Percentiles rank a stretch among this genome's conserved stretches.
Conservation (phyloP, 2,329 filamentous ascomycete genomes). For the Exophiala mesophila region DNA sequence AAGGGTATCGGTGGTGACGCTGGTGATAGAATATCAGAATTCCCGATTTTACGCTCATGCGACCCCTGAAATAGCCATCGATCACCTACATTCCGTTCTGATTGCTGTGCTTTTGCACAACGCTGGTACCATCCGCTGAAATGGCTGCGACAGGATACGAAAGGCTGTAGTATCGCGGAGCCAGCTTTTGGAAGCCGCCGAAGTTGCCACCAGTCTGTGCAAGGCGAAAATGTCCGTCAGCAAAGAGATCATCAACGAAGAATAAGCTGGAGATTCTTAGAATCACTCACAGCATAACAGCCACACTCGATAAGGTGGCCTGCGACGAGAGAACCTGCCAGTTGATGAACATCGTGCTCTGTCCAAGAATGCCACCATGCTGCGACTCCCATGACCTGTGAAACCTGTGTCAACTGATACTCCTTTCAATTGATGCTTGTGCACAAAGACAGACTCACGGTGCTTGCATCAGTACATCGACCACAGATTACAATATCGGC, state of each 20-base stretch:
- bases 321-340: constrained; percentile 25
- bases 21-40: too few species aligned
- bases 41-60: too few species aligned
- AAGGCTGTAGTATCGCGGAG: constrained; percentile 29
- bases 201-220: constrained; percentile 38
- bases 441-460: not conserved
- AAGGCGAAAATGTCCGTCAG: not conserved
- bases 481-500: constrained; percentile 33
- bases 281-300: constrained; percentile 17
- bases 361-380: constrained; percentile 24
- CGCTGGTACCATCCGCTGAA: constrained; percentile 38
- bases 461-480: constrained; percentile 29
- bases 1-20: constrained; percentile 34
- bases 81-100: constrained; percentile 33
- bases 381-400: constrained; percentile 24
- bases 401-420: too few species aligned
- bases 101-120: constrained; percentile 44
- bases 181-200: constrained; percentile 31
- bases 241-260: not conserved
- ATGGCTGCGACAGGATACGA: constrained; percentile 45
- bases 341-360: constrained; percentile 13
- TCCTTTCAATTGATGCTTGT: too few species aligned
- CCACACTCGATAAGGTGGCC: constrained; percentile 34
- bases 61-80: too few species aligned
- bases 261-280: too few species aligned